Percentiles rank a stretch among this genome's conserved stretches.
Evolutionary conservation across 345 rosid genomes (phyloP).

Genomic region (Carallia brachiata): DNA sequence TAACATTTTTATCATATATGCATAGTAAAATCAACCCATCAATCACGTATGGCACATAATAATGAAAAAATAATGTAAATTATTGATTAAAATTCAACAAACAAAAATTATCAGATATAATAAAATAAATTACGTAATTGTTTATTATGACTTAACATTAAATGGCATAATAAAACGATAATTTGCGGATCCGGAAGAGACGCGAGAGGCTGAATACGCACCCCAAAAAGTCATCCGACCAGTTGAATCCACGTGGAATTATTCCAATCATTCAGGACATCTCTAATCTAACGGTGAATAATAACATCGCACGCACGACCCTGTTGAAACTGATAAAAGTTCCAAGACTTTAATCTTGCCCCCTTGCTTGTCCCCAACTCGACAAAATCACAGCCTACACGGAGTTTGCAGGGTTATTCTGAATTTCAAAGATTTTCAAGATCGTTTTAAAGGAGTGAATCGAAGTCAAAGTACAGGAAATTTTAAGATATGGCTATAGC

Average conservation of each 20-base stretch:
- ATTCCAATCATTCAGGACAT: background rate
- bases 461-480: background rate
- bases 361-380: no score
- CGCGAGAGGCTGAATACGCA: background rate
- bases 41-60: background rate
- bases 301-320: no score
- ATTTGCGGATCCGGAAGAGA: background rate
- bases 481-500: conserved; percentile 41
- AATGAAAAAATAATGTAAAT: no score
- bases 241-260: conserved; percentile 5
- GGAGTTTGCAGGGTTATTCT: background rate
- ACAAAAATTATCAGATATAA: no score
- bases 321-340: background rate
- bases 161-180: background rate
- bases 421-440: background rate
- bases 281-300: conserved; percentile 16
- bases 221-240: background rate
- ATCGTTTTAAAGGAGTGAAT: no score
- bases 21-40: no score
- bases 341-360: no score
- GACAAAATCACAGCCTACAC: no score
- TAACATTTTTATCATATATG: no score
- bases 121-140: no score
- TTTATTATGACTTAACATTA: no score
- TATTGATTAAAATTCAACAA: no score